Evolutionary conservation across 1,284 basidiomycete genomes (phyloP).

Genomic region (Moesziomyces antarcticus): DNA sequence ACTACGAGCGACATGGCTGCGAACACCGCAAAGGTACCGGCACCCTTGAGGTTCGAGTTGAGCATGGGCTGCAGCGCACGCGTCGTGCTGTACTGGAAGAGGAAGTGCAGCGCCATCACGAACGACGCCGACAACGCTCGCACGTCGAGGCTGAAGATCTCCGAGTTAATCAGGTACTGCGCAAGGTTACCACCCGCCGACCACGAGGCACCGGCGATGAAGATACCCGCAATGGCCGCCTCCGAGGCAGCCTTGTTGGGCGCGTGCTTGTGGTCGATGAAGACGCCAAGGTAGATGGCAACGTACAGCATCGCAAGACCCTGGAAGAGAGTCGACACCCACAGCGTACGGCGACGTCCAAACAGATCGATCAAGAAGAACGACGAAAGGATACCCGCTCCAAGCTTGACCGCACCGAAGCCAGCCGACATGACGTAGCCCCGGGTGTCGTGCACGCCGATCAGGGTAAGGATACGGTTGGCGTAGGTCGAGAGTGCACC

Average conservation of each 20-base stretch:
- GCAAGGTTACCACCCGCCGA: conserved; percentile 47
- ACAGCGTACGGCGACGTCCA: conserved; percentile 44
- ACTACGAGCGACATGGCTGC: conserved; percentile 30
- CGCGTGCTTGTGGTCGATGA: conserved; percentile 33
- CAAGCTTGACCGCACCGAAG: conserved; percentile 48
- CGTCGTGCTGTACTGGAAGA: conserved; percentile 45
- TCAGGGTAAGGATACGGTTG: conserved; percentile 41
- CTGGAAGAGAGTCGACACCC: conserved; percentile 35
- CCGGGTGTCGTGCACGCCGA: conserved; percentile 35
- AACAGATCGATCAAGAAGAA: conserved; percentile 52
- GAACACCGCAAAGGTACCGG: conserved; percentile 44
- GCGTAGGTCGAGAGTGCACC: conserved; percentile 50
- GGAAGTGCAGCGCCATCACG: conserved; percentile 46
- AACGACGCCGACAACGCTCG: conserved; percentile 44
- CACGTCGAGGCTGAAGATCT: conserved; percentile 46
- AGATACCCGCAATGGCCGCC: conserved; percentile 39
- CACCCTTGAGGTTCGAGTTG: conserved; percentile 43
- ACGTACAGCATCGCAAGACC: conserved; percentile 47
- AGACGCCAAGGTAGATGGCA: conserved; percentile 44
- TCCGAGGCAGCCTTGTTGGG: conserved; percentile 32
- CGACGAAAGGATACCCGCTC: conserved; percentile 39
- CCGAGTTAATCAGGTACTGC: conserved; percentile 48
- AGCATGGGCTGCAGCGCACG: conserved; percentile 45
- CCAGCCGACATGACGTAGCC: conserved; percentile 48
- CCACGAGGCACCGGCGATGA: conserved; percentile 46